Conservation (phyloP, 1,284 basidiomycete species). For the Thecaphora frezii region DNA sequence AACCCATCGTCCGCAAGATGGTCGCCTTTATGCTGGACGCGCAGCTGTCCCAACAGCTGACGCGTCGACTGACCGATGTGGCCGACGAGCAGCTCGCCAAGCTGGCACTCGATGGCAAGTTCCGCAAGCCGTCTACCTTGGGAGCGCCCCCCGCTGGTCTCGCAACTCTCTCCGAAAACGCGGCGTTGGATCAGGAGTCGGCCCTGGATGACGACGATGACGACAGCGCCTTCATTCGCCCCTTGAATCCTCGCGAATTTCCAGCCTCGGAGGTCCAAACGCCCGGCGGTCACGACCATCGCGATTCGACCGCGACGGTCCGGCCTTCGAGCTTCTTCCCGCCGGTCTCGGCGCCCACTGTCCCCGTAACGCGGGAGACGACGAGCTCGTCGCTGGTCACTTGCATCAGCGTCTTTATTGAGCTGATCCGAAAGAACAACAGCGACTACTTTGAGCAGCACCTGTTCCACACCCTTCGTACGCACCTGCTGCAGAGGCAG, state of each 20-base stretch:
- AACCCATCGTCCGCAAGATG: conserved; percentile 73
- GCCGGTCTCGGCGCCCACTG: conserved; percentile 35
- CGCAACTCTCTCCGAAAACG: conserved; percentile 14
- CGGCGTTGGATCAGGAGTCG: conserved; percentile 29
- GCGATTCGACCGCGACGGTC: conserved; percentile 51
- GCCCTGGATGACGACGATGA: conserved; percentile 56
- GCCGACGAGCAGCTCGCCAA: conserved; percentile 41
- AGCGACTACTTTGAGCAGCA: conserved; percentile 98
- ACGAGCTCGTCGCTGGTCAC: conserved; percentile 85
- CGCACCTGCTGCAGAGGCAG: conserved; percentile 82
- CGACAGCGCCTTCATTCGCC: conserved; percentile 38
- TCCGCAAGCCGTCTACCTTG: conserved; percentile 18
- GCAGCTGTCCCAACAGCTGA: conserved; percentile 28
- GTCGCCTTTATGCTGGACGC: conserved; percentile 78
- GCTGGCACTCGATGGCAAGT: conserved; percentile 8
- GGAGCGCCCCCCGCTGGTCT: conserved; percentile 11
- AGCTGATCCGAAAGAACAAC: conserved; percentile 97
- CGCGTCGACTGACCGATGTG: conserved; percentile 31
- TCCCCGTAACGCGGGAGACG: conserved; percentile 64
- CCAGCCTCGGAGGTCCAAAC: conserved; percentile 30
- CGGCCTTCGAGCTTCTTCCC: conserved; percentile 45
- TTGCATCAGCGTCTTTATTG: conserved; percentile 86
- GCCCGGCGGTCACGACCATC: conserved; percentile 26
- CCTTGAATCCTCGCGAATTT: conserved; percentile 39
- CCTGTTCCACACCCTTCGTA: conserved; percentile 90